Percentiles rank a stretch among this genome's conserved stretches.
Conservation (phyloP, 75 land plant genomes). For the Sequoia sempervirens region DNA sequence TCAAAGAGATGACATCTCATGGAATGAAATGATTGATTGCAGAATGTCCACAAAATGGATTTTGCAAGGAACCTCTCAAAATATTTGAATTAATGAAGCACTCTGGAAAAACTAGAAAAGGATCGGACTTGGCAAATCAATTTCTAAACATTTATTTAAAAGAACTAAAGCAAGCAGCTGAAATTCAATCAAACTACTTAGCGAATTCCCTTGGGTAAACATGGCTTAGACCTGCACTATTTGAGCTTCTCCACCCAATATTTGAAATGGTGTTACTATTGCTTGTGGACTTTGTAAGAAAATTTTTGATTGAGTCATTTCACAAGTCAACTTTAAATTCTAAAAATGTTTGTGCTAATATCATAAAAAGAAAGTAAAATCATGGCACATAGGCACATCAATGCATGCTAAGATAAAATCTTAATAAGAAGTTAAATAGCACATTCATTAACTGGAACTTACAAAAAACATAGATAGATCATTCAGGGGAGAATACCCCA, state of each 20-base stretch:
- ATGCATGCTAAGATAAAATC: neutral
- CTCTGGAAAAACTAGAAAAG: no score
- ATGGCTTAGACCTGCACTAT: constrained; percentile 85
- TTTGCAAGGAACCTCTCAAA: no score
- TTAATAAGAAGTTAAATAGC: neutral
- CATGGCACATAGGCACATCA: neutral
- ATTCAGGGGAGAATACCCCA: neutral
- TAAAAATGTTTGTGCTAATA: neutral
- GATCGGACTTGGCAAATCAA: no score
- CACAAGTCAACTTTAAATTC: neutral
- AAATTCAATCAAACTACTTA: no score
- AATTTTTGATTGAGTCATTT: neutral
- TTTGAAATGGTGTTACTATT: constrained; percentile 70
- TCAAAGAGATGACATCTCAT: no score
- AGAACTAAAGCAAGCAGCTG: no score
- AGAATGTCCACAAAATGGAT: no score
- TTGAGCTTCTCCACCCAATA: constrained; percentile 89
- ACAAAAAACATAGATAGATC: neutral
- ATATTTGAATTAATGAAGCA: no score
- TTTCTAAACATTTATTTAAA: no score
- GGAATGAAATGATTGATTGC: no score
- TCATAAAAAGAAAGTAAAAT: neutral
- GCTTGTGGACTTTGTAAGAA: constrained; percentile 67
- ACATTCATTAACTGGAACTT: neutral
- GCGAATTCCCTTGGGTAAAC: no score